phyloP scores from a whole-genome alignment of 2,329 filamentous ascomycete species.

The Trichoderma sp. region DNA sequence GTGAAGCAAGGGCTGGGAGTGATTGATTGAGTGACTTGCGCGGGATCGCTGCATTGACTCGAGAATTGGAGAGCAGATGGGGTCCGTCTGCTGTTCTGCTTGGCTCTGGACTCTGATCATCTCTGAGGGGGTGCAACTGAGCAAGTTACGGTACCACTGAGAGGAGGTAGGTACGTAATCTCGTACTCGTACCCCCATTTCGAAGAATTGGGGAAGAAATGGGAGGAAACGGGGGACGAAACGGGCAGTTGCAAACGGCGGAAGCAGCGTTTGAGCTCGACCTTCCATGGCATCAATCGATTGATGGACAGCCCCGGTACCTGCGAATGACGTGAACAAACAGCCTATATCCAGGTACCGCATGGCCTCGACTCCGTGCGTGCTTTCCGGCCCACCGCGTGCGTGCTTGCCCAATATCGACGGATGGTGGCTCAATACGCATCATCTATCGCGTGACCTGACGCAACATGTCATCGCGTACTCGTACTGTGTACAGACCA shows the following conservation, averaged over 20 bases:
- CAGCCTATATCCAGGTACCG: too few relatives aligned
- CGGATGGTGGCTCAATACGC: conserved; percentile 28
- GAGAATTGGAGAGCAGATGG: background rate
- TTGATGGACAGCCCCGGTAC: background rate
- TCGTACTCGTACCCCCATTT: too few relatives aligned
- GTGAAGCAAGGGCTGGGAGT: background rate
- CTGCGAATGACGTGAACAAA: background rate
- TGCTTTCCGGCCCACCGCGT: conserved; percentile 14
- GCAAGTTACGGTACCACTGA: too few relatives aligned
- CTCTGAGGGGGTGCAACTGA: too few relatives aligned
- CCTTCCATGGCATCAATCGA: background rate
- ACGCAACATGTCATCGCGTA: conserved; percentile 33
- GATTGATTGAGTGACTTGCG: too few relatives aligned
- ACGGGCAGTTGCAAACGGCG: too few relatives aligned
- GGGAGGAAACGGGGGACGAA: too few relatives aligned
- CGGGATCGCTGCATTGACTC: too few relatives aligned
- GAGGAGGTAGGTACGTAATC: too few relatives aligned
- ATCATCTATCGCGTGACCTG: conserved; percentile 41
- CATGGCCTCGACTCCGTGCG: conserved; percentile 27
- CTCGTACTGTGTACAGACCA: background rate
- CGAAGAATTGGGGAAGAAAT: background rate
- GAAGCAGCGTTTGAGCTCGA: too few relatives aligned
- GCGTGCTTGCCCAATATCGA: conserved; percentile 25
- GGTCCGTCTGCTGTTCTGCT: background rate
- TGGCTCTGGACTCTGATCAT: too few relatives aligned